Evolutionary conservation across 1,284 basidiomycete species (phyloP).

Genomic region (Cutaneotrichosporon cyanovorans): DNA sequence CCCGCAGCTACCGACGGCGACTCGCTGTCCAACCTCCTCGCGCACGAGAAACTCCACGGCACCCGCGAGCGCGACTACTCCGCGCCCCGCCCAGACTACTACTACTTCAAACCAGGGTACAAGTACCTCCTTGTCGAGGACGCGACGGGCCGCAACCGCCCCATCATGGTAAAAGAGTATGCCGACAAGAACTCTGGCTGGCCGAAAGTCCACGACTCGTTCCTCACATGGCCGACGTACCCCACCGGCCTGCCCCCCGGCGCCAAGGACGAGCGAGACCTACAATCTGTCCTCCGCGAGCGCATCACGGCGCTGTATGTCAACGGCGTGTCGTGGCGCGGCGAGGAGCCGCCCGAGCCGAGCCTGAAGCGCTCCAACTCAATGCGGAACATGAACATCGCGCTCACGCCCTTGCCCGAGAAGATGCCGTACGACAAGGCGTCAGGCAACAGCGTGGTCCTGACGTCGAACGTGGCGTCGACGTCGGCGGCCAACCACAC

Average conservation of each 20-base stretch:
- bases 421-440: conserved; percentile 59
- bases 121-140: conserved; percentile 89
- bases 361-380: conserved; percentile 30
- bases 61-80: conserved; percentile 82
- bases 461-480: conserved; percentile 82
- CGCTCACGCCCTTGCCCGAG: conserved; percentile 25
- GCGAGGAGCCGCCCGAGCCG: conserved; percentile 30
- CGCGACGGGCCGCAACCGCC: conserved; percentile 61
- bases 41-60: conserved; percentile 80
- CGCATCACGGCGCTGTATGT: conserved; percentile 38
- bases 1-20: conserved; percentile 20
- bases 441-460: conserved; percentile 87
- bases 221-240: conserved; percentile 29
- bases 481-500: conserved; percentile 55
- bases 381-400: conserved; percentile 19
- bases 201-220: conserved; percentile 50
- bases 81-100: conserved; percentile 76
- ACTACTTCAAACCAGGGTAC: conserved; percentile 73
- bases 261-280: conserved; percentile 8
- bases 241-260: conserved; percentile 10
- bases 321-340: conserved; percentile 28
- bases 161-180: conserved; percentile 53
- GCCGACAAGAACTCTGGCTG: conserved; percentile 48
- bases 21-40: conserved; percentile 57
- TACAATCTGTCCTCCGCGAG: conserved; percentile 29